These are phyloP conservation scores for Xylaria venustula DNA, from an alignment of 495 filamentous ascomycete genomes.

Conservation along the genomic window DNA sequence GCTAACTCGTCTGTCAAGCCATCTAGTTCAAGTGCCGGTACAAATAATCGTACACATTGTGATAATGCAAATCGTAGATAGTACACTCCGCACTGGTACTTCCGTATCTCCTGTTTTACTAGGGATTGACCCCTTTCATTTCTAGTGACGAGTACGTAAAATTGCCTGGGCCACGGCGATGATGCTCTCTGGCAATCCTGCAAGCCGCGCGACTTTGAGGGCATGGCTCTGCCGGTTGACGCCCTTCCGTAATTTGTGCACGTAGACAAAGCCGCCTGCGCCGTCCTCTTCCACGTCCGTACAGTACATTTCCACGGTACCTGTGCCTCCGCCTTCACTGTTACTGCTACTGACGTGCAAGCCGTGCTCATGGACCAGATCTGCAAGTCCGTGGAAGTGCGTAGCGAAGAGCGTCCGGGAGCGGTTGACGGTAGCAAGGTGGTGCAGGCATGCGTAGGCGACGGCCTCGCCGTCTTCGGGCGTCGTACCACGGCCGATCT, in stretches of 20 bases:
- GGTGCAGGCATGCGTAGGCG: conserved; percentile 82
- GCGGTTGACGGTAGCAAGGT: conserved; percentile 71
- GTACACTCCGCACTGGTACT: no score
- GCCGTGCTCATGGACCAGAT: conserved; percentile 53
- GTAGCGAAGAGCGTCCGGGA: conserved; percentile 89
- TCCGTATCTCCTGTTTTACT: no score
- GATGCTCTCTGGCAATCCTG: conserved; percentile 66
- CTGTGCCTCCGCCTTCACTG: not conserved
- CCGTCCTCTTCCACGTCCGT: conserved; percentile 79
- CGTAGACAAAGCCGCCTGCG: conserved; percentile 72
- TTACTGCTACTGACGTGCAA: conserved; percentile 38
- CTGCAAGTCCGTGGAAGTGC: conserved; percentile 84
- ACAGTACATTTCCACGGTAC: conserved; percentile 78
- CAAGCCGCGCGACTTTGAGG: conserved; percentile 84
- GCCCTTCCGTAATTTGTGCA: conserved; percentile 76
- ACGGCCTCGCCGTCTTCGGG: conserved; percentile 88
- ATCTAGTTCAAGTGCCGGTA: not conserved
- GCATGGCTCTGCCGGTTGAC: conserved; percentile 88
- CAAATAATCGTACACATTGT: not conserved
- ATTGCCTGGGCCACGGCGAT: conserved; percentile 52
- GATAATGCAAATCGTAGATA: no score
- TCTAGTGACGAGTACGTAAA: not conserved
- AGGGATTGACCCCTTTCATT: no score
- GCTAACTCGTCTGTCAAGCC: not conserved
- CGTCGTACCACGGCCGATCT: conserved; percentile 91